These are phyloP conservation scores for Tilletiaria anomala DNA, from an alignment of 1,284 basidiomycete species.

Conservation along the genomic window DNA sequence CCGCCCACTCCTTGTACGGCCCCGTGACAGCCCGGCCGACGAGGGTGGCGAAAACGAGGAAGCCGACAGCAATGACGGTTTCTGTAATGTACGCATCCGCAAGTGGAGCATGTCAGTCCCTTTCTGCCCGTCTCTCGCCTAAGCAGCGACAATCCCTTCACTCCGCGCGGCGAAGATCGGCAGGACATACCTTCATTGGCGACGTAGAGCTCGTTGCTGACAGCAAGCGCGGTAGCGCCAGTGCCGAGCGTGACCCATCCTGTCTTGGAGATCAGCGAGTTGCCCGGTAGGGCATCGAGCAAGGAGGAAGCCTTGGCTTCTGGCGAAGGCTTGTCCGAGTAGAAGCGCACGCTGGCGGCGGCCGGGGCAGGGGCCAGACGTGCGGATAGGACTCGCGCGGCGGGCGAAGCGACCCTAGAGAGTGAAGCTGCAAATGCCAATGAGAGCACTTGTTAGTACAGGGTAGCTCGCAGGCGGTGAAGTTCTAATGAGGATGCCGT, in stretches of 20 bases:
- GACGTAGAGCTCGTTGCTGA: slow-evolving; percentile 94
- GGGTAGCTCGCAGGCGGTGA: no score
- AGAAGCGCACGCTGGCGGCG: not conserved
- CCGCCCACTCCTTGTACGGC: slow-evolving; percentile 87
- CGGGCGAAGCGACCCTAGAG: slow-evolving; percentile 20
- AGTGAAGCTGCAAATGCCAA: not conserved
- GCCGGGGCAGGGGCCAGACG: not conserved
- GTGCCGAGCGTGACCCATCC: slow-evolving; percentile 81
- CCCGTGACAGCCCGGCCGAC: slow-evolving; percentile 64
- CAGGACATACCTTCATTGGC: slow-evolving; percentile 88
- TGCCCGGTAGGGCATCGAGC: slow-evolving; percentile 80
- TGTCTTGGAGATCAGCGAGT: slow-evolving; percentile 80
- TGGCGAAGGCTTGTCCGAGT: slow-evolving; percentile 44
- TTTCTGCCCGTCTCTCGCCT: no score
- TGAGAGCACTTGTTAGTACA: not conserved
- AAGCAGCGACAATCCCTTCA: no score
- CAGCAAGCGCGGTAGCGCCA: slow-evolving; percentile 75
- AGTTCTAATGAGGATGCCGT: no score
- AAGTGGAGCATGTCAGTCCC: no score
- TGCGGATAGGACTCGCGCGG: slow-evolving; percentile 10
- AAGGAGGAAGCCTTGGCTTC: slow-evolving; percentile 78
- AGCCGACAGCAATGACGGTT: slow-evolving; percentile 52
- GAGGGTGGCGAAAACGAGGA: slow-evolving; percentile 66
- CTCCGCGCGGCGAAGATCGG: no score
- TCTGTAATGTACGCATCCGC: no score